These are phyloP conservation scores for Colletotrichum sublineola DNA, from an alignment of 2,329 filamentous ascomycete genomes.

Conservation along the genomic window DNA sequence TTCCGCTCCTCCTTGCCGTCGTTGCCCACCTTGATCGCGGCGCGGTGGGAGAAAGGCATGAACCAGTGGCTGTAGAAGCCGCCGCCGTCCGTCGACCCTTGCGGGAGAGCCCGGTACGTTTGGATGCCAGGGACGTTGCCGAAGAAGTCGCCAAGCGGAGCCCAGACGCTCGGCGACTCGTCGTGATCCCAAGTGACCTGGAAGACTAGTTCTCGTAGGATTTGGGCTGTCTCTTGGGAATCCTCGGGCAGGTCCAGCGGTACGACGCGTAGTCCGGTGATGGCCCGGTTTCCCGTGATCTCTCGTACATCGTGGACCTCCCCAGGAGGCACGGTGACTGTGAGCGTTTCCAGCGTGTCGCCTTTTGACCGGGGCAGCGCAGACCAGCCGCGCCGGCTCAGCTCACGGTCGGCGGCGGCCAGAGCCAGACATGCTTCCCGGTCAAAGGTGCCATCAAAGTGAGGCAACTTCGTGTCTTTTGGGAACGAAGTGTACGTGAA, in stretches of 20 bases:
- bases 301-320: conserved; percentile 10
- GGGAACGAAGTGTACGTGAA: conserved; percentile 37
- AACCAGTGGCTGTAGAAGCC: conserved; percentile 39
- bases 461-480: conserved; percentile 12
- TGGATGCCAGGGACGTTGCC: conserved; percentile 37
- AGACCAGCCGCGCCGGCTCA: conserved; percentile 34
- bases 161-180: conserved; percentile 33
- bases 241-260: conserved; percentile 21
- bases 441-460: conserved; percentile 31
- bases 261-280: conserved; percentile 32
- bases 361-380: conserved; percentile 27
- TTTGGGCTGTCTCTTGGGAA: not conserved
- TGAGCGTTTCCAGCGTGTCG: conserved; percentile 32
- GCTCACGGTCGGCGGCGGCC: conserved; percentile 31
- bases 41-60: conserved; percentile 37
- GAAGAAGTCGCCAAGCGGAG: conserved; percentile 35
- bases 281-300: conserved; percentile 35
- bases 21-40: conserved; percentile 28
- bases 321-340: conserved; percentile 21
- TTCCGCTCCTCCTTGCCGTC: conserved; percentile 33
- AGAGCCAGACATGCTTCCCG: conserved; percentile 33
- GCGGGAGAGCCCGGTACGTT: conserved; percentile 29
- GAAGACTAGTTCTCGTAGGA: conserved; percentile 32
- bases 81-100: conserved; percentile 37
- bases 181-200: conserved; percentile 33